These are phyloP conservation scores for Chaetomium sp. DNA, from an alignment of 2,329 filamentous ascomycete genomes.

Conservation along the genomic window DNA sequence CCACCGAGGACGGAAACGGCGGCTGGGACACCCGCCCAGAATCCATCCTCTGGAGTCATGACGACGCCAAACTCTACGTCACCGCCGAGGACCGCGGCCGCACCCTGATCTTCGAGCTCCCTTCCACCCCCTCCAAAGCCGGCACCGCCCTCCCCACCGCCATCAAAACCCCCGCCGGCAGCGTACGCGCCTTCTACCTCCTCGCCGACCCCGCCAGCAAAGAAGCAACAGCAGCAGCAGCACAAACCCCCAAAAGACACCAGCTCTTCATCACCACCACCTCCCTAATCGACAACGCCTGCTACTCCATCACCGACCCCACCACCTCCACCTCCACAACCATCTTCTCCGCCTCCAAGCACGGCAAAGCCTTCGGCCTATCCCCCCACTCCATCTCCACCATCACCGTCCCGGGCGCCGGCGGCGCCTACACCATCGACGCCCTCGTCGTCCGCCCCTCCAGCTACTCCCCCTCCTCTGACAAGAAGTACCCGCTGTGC, in stretches of 20 bases:
- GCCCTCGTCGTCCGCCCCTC: conserved; percentile 69
- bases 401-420: conserved; percentile 69
- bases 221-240: conserved; percentile 40
- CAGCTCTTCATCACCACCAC: conserved; percentile 66
- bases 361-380: conserved; percentile 68
- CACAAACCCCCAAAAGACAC: conserved; percentile 29
- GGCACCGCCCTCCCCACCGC: conserved; percentile 49
- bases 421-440: conserved; percentile 66
- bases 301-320: conserved; percentile 63
- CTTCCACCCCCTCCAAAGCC: conserved; percentile 55
- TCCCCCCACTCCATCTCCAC: conserved; percentile 64
- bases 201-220: conserved; percentile 51
- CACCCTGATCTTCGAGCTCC: conserved; percentile 62
- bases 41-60: conserved; percentile 57
- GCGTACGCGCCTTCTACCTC: conserved; percentile 55
- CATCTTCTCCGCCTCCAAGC: conserved; percentile 66
- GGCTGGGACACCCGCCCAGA: conserved; percentile 63
- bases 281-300: conserved; percentile 71
- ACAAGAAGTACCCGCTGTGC: conserved; percentile 75
- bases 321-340: conserved; percentile 42
- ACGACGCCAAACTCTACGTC: conserved; percentile 68
- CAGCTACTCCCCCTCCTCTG: conserved; percentile 49
- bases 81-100: conserved; percentile 71
- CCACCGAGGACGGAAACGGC: conserved; percentile 63
- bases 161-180: conserved; percentile 55